phyloP scores from a whole-genome alignment of 2,329 filamentous ascomycete species.

The Fusarium redolens region DNA sequence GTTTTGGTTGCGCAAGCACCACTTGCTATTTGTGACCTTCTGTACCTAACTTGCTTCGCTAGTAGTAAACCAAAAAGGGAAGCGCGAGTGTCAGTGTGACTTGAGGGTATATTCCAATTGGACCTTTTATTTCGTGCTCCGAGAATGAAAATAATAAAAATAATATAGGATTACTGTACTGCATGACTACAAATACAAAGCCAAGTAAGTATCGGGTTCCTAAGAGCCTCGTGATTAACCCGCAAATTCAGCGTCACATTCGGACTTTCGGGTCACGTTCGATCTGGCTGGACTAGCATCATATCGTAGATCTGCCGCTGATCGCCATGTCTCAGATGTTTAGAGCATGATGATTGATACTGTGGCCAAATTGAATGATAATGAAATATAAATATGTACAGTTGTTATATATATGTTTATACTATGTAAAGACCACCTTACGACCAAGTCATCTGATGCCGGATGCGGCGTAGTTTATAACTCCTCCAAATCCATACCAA shows the following conservation, averaged over 20 bases:
- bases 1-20: slow-evolving; percentile 30
- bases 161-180: not conserved
- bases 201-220: not conserved
- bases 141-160: not conserved
- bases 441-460: slow-evolving; percentile 20
- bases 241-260: slow-evolving; percentile 28
- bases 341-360: not conserved
- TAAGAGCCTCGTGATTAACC: slow-evolving; percentile 29
- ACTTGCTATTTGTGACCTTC: slow-evolving; percentile 21
- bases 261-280: slow-evolving; percentile 16
- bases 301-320: slow-evolving; percentile 34
- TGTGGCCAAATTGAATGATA: not conserved
- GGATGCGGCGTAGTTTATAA: slow-evolving; percentile 23
- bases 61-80: slow-evolving; percentile 18
- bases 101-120: slow-evolving; percentile 7
- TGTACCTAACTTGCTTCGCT: not conserved
- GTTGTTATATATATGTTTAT: slow-evolving; percentile 1
- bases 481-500: slow-evolving; percentile 9
- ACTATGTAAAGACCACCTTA: not conserved
- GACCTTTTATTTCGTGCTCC: not conserved
- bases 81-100: slow-evolving; percentile 5
- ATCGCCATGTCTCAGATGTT: slow-evolving; percentile 21
- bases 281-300: slow-evolving; percentile 6
- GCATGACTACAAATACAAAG: slow-evolving; percentile 11
- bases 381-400: not conserved